Evolutionary conservation across 192 early-diverging fungal species (phyloP).

Genomic region (Coemansia sp.): DNA sequence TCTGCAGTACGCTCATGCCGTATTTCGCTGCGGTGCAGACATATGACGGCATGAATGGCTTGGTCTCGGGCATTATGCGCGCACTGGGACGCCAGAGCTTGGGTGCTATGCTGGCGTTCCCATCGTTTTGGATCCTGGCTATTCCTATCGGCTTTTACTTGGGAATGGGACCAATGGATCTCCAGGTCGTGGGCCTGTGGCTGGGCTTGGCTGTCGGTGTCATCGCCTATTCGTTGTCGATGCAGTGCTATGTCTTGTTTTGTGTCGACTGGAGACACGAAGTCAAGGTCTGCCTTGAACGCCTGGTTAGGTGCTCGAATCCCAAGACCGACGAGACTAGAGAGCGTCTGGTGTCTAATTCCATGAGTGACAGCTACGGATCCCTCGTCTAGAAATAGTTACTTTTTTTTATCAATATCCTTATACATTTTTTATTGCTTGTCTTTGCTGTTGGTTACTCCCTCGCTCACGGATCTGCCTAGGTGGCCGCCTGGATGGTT

Average conservation of each 20-base stretch:
- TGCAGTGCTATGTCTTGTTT: conserved; percentile 43
- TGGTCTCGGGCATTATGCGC: conserved; percentile 62
- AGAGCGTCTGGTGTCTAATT: neutral
- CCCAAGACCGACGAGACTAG: neutral
- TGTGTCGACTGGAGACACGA: conserved; percentile 53
- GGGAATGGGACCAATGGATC: conserved; percentile 47
- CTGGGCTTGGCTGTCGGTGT: conserved; percentile 58
- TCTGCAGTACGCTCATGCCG: conserved; percentile 44
- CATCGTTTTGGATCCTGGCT: conserved; percentile 59
- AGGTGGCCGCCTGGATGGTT: conserved; percentile 47
- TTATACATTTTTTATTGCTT: neutral
- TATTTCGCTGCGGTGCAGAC: conserved; percentile 42
- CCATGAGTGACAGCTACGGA: conserved; percentile 9
- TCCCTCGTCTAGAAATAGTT: conserved; percentile 1
- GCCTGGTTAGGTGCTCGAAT: conserved; percentile 18
- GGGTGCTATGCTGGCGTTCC: conserved; percentile 55
- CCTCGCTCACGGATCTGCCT: neutral
- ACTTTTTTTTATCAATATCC: neutral
- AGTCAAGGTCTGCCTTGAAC: conserved; percentile 41
- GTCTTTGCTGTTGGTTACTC: no score
- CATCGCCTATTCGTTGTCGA: conserved; percentile 31
- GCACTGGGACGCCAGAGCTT: conserved; percentile 58
- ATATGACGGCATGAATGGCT: conserved; percentile 62
- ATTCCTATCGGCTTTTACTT: conserved; percentile 59
- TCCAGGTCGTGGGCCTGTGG: conserved; percentile 66